These are phyloP conservation scores for Globisporangium irregulare DNA, from an alignment of 352 stramenopile species.

Conservation along the genomic window DNA sequence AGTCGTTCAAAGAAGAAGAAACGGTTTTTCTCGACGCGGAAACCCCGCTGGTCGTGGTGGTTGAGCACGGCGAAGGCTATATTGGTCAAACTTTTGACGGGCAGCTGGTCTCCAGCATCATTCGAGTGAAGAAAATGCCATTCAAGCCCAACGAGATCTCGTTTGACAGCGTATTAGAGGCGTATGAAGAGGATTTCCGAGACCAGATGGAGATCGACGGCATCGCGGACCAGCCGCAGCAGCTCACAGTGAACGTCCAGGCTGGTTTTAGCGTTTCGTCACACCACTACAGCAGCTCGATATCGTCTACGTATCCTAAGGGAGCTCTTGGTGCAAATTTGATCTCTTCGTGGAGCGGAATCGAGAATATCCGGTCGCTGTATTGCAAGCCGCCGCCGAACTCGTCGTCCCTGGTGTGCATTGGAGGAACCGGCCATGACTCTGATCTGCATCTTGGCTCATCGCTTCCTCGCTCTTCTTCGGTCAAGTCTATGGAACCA, in stretches of 20 bases:
- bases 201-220: conserved; percentile 15
- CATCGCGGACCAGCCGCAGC: conserved; percentile 8
- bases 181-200: conserved; percentile 15
- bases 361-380: conserved; percentile 19
- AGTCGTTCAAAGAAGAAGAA: conserved; percentile 1
- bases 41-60: conserved; percentile 3
- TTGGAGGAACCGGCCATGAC: not conserved
- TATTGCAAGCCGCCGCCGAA: conserved; percentile 12
- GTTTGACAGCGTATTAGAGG: conserved; percentile 17
- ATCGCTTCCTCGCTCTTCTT: not conserved
- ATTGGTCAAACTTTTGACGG: conserved; percentile 4
- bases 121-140: conserved; percentile 1
- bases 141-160: not conserved
- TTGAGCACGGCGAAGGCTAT: conserved; percentile 20
- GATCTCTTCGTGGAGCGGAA: conserved; percentile 18
- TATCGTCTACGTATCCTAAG: not conserved
- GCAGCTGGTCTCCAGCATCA: not conserved
- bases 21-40: not conserved
- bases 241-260: conserved; percentile 9
- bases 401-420: conserved; percentile 14
- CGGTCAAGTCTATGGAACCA: not conserved
- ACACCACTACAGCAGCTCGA: not conserved
- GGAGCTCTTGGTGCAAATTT: conserved; percentile 1
- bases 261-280: conserved; percentile 7
- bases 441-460: not conserved